Evolutionary conservation across 2,329 filamentous ascomycete species (phyloP).

Genomic region (Aureobasidium sp.): DNA sequence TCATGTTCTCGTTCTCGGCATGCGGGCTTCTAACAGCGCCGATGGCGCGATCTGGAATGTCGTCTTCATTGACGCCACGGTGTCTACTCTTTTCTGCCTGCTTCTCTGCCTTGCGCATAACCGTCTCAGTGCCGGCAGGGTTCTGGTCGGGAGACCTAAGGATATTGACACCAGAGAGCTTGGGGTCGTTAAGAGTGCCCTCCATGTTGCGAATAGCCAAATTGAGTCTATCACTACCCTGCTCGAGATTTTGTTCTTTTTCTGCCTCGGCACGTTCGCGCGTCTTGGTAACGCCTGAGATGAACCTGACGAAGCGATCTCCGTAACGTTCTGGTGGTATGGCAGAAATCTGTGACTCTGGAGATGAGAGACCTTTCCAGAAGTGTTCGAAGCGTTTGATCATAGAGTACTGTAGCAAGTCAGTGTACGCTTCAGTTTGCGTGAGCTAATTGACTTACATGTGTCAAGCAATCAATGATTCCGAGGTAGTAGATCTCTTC

Average conservation of each 20-base stretch:
- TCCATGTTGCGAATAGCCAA: conserved; percentile 16
- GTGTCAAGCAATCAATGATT: conserved; percentile 95
- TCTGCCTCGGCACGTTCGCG: conserved; percentile 67
- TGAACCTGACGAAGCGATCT: conserved; percentile 88
- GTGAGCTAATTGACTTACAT: conserved; percentile 53
- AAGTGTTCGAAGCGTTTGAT: conserved; percentile 95
- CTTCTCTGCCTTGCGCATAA: conserved; percentile 54
- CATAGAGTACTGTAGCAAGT: conserved; percentile 64
- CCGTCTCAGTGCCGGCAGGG: conserved; percentile 41
- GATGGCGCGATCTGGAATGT: conserved; percentile 56
- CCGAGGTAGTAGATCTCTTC: conserved; percentile 97
- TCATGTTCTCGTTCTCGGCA: conserved; percentile 47
- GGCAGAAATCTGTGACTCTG: conserved; percentile 82
- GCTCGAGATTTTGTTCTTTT: conserved; percentile 26
- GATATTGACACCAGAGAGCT: conserved; percentile 32
- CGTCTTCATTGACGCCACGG: conserved; percentile 40
- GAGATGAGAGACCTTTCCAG: conserved; percentile 84
- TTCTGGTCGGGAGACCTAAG: conserved; percentile 21
- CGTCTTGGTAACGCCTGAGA: conserved; percentile 83
- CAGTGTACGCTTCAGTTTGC: neutral
- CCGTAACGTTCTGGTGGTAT: conserved; percentile 86
- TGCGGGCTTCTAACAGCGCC: conserved; percentile 49
- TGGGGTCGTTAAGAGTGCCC: conserved; percentile 28
- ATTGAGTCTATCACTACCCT: conserved; percentile 8
- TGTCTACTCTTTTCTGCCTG: conserved; percentile 51